phyloP scores from a whole-genome alignment of 139 green algal genomes.

The Chlorella sorokiniana region DNA sequence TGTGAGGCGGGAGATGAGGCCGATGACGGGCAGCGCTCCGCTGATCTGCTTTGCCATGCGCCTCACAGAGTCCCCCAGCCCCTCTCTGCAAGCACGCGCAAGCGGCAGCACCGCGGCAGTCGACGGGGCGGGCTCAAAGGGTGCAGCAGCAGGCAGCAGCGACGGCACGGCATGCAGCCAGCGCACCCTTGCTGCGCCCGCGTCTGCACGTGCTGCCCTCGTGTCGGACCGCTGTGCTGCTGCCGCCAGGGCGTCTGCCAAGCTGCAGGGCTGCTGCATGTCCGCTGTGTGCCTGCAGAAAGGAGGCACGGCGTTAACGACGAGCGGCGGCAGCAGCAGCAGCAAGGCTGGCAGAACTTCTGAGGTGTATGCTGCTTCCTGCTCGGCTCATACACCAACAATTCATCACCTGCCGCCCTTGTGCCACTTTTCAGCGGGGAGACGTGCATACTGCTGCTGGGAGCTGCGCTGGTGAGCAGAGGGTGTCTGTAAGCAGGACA shows the following conservation, averaged over 20 bases:
- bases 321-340: neutral
- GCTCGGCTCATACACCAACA: no score
- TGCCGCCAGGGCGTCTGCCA: neutral
- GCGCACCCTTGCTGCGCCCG: conserved; percentile 1
- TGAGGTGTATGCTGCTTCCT: no score
- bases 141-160: neutral
- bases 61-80: conserved; percentile 48
- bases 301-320: neutral
- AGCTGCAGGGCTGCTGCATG: neutral
- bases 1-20: conserved; percentile 69
- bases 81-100: neutral
- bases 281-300: neutral
- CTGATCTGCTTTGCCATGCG: conserved; percentile 68
- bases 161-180: neutral
- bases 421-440: no score
- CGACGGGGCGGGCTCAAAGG: neutral
- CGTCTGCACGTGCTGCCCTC: neutral
- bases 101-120: neutral
- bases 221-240: neutral
- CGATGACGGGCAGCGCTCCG: conserved; percentile 72
- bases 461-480: no score
- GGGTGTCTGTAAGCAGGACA: no score
- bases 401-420: no score
- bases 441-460: no score
- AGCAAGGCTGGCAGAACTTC: neutral